A percentile compares a stretch with the other conserved stretches of the same genome.
These are phyloP conservation scores for Colletotrichum magnum DNA, from an alignment of 2,329 filamentous ascomycete species.

Conservation along the genomic window DNA sequence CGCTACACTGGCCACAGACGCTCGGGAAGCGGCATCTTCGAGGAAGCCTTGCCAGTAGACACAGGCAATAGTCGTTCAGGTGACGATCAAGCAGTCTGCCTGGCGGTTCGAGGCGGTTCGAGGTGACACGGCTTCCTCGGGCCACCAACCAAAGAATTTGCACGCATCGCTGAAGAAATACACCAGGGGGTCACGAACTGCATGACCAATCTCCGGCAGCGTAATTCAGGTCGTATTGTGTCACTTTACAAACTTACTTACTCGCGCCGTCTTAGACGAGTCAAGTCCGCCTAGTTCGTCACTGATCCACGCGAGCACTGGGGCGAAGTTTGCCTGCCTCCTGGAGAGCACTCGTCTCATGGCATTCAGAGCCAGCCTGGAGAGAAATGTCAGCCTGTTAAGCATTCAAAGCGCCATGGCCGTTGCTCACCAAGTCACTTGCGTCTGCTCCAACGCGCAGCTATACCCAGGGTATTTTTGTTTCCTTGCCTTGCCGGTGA, in stretches of 20 bases:
- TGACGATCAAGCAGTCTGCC: background rate
- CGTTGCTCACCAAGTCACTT: conserved; percentile 72
- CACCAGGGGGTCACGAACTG: too few relatives aligned
- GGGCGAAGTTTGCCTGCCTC: conserved; percentile 33
- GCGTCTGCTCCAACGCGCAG: conserved; percentile 72
- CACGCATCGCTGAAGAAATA: background rate
- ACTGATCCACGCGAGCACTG: conserved; percentile 33
- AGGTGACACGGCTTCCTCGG: background rate
- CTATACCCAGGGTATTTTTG: conserved; percentile 64
- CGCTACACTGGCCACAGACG: background rate
- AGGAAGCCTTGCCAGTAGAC: conserved; percentile 9
- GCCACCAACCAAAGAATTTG: background rate
- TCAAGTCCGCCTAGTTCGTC: conserved; percentile 26
- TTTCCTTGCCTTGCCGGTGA: conserved; percentile 68
- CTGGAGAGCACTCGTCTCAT: conserved; percentile 14
- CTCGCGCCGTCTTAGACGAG: conserved; percentile 23
- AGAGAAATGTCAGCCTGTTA: background rate
- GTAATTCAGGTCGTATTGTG: background rate
- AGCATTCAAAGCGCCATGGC: background rate
- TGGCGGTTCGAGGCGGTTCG: too few relatives aligned
- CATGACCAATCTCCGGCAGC: background rate
- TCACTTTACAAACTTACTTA: conserved; percentile 10
- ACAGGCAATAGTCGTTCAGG: background rate
- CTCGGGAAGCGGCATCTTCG: conserved; percentile 10
- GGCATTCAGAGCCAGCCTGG: conserved; percentile 38